Conservation (phyloP, 139 green algal genomes). For the Chlorella sorokiniana region DNA sequence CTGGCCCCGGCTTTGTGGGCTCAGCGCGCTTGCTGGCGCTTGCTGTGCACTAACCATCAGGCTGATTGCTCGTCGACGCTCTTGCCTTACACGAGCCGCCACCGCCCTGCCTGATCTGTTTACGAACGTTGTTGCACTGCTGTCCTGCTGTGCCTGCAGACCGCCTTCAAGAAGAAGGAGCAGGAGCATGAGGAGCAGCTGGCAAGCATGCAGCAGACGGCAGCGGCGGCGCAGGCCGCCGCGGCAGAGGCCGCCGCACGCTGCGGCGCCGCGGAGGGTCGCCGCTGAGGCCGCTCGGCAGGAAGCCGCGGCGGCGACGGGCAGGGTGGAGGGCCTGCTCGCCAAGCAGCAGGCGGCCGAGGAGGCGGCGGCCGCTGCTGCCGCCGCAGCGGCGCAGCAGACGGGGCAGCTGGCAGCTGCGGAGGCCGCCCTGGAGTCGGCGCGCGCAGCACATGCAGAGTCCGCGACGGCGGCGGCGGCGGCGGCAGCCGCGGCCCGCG, state of each 20-base stretch:
- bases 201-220: slow-evolving; percentile 10
- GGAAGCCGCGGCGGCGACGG: slow-evolving; percentile 9
- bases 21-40: background rate
- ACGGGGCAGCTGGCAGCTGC: slow-evolving; percentile 7
- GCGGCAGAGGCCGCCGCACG: background rate
- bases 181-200: slow-evolving; percentile 14
- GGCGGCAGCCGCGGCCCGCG: background rate
- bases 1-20: background rate
- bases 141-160: slow-evolving; percentile 14
- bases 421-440: slow-evolving; percentile 15
- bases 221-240: slow-evolving; percentile 4
- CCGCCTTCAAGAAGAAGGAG: slow-evolving; percentile 44
- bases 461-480: background rate
- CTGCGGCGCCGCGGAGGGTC: slow-evolving; percentile 19
- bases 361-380: slow-evolving; percentile 8
- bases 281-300: slow-evolving; percentile 8
- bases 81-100: too few species aligned
- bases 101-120: background rate
- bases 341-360: slow-evolving; percentile 1
- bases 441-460: slow-evolving; percentile 28
- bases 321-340: background rate
- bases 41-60: background rate
- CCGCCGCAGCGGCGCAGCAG: slow-evolving; percentile 9
- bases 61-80: too few species aligned
- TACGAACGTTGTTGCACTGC: background rate